These are phyloP conservation scores for Conringia planisiliqua DNA, from an alignment of 345 rosid species.

Conservation along the genomic window DNA sequence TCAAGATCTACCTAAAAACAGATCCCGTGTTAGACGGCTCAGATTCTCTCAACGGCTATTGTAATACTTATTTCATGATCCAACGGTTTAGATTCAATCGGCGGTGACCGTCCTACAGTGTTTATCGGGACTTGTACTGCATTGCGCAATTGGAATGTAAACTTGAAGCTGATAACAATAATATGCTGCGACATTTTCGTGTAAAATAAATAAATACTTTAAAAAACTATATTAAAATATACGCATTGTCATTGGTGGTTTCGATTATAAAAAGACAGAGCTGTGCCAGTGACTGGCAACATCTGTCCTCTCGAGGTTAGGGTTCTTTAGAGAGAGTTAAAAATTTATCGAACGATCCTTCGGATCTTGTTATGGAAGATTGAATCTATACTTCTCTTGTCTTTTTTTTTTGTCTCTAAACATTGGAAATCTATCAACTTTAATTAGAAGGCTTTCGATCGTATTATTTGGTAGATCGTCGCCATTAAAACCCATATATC, in stretches of 20 bases:
- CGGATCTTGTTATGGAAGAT: slow-evolving; percentile 13
- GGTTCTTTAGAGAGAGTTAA: slow-evolving; percentile 26
- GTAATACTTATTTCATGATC: slow-evolving; percentile 37
- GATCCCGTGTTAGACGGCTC: slow-evolving; percentile 50
- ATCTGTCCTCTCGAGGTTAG: slow-evolving; percentile 36
- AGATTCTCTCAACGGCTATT: slow-evolving; percentile 44
- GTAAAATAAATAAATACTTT: background rate
- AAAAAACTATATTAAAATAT: background rate
- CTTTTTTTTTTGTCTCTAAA: background rate
- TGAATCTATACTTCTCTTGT: background rate
- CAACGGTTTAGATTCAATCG: slow-evolving; percentile 40
- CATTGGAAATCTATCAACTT: background rate
- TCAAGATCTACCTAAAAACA: slow-evolving; percentile 36
- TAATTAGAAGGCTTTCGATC: slow-evolving; percentile 34
- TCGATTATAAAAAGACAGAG: slow-evolving; percentile 43
- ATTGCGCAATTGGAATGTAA: slow-evolving; percentile 44
- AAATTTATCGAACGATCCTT: background rate
- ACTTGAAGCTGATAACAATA: slow-evolving; percentile 13
- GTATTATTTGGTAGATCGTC: slow-evolving; percentile 44
- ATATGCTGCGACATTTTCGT: slow-evolving; percentile 31
- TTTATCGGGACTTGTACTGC: slow-evolving; percentile 39
- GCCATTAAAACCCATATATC: slow-evolving; percentile 6
- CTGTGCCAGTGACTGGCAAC: background rate
- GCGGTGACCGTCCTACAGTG: slow-evolving; percentile 80
- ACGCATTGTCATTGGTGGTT: slow-evolving; percentile 21